A percentile compares a stretch with the other conserved stretches of the same genome.
Conservation (phyloP, 805 yeast genomes). For the Candida caryicola region DNA sequence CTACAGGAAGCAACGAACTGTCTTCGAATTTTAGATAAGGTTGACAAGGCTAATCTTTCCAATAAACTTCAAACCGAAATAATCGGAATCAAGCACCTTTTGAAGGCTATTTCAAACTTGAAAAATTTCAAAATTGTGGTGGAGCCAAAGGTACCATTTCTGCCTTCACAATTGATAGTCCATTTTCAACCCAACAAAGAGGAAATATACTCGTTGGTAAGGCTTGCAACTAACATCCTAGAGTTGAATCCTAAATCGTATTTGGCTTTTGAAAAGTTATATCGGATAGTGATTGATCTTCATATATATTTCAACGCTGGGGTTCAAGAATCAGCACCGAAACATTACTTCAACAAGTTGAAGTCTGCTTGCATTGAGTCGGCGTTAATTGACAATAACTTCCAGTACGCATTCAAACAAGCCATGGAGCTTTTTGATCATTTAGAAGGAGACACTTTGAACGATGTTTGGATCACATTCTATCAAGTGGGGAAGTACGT, state of each 20-base stretch:
- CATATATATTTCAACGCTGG: conserved; percentile 35
- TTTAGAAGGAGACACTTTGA: conserved; percentile 14
- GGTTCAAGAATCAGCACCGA: conserved; percentile 4
- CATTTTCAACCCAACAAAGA: conserved; percentile 2
- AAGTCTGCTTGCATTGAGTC: conserved; percentile 60
- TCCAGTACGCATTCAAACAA: conserved; percentile 51
- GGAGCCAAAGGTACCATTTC: conserved; percentile 4
- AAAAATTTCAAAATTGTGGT: conserved; percentile 33
- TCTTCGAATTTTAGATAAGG: conserved; percentile 23
- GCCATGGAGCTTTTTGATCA: conserved; percentile 37
- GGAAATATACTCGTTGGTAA: conserved; percentile 24
- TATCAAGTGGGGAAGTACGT: conserved; percentile 66
- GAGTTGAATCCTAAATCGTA: conserved; percentile 57
- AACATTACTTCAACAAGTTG: conserved; percentile 28
- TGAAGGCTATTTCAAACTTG: conserved; percentile 33
- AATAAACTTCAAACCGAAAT: conserved; percentile 8
- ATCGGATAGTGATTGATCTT: conserved; percentile 40
- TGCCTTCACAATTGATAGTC: conserved; percentile 8
- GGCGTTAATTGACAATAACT: conserved; percentile 61
- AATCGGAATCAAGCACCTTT: conserved; percentile 29
- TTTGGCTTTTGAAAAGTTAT: conserved; percentile 40
- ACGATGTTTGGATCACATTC: conserved; percentile 63
- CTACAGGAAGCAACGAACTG: conserved; percentile 25
- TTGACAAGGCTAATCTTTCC: conserved; percentile 1
- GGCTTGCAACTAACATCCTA: conserved; percentile 41